Evolutionary conservation across 1,284 basidiomycete species (phyloP).

Genomic region (Naganishia cerealis): DNA sequence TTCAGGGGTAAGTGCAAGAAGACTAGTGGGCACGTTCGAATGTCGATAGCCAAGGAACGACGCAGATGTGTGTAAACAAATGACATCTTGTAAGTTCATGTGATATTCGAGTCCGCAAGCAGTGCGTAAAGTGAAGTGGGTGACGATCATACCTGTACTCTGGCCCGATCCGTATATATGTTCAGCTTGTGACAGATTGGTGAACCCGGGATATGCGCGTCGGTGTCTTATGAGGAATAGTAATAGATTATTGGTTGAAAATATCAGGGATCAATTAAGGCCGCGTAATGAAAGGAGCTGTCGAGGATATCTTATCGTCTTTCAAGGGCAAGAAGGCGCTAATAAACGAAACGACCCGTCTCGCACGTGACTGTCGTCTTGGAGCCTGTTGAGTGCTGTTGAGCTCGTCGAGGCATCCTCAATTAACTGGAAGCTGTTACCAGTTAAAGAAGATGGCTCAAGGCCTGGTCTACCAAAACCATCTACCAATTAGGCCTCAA

Average conservation of each 20-base stretch:
- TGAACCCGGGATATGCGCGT: background rate
- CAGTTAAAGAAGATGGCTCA: too few species aligned
- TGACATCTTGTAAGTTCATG: slow-evolving; percentile 1
- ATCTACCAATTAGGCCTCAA: too few species aligned
- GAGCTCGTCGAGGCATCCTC: too few species aligned
- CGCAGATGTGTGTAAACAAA: background rate
- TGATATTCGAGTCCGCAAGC: slow-evolving; percentile 1
- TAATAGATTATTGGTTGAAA: slow-evolving; percentile 2
- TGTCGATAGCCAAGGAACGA: too few species aligned
- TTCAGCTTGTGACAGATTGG: background rate
- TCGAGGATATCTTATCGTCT: slow-evolving; percentile 10
- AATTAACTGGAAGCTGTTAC: too few species aligned
- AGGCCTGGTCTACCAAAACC: too few species aligned
- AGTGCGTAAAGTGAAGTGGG: background rate
- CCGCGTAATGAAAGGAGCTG: slow-evolving; percentile 1
- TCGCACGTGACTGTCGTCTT: slow-evolving; percentile 8
- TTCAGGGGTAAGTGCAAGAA: background rate
- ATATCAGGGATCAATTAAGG: background rate
- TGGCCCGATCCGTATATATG: slow-evolving; percentile 2
- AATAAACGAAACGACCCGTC: background rate
- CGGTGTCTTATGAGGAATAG: slow-evolving; percentile 5
- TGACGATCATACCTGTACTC: slow-evolving; percentile 4
- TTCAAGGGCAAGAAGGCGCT: background rate
- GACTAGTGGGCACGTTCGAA: background rate
- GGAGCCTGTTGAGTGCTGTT: background rate